Evolutionary conservation across 805 yeast genomes (phyloP).

Genomic region (Candida qinlingensis): DNA sequence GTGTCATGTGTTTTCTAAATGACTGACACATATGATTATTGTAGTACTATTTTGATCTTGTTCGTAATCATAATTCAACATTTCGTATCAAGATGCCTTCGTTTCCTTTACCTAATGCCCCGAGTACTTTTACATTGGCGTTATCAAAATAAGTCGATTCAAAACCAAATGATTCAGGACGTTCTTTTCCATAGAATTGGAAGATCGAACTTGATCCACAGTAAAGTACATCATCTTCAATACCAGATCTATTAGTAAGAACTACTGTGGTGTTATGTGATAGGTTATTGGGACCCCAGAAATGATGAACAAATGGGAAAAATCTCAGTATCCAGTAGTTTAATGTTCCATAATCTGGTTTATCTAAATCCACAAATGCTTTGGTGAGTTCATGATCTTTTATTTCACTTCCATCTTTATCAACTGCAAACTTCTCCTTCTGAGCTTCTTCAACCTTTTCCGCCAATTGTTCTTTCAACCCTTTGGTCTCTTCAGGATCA

Average conservation of each 20-base stretch:
- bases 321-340: constrained; percentile 75
- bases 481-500: constrained; percentile 13
- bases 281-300: constrained; percentile 6
- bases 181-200: constrained; percentile 46
- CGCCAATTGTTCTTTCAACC: constrained; percentile 7
- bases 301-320: constrained; percentile 50
- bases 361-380: constrained; percentile 25
- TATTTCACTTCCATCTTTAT: constrained; percentile 2
- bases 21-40: neutral
- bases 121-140: constrained; percentile 47
- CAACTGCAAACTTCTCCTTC: constrained; percentile 13
- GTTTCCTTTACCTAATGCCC: constrained; percentile 54
- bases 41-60: neutral
- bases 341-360: constrained; percentile 45
- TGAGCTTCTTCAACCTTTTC: constrained; percentile 13
- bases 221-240: constrained; percentile 63
- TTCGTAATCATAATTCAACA: constrained; percentile 29
- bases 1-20: too few relatives aligned
- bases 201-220: constrained; percentile 61
- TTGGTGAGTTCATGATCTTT: constrained; percentile 13
- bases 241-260: constrained; percentile 68
- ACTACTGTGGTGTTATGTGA: constrained; percentile 36
- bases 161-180: neutral
- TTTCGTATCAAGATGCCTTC: constrained; percentile 65
- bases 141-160: constrained; percentile 27